These are phyloP conservation scores for Penicillium sumatraense DNA, from an alignment of 2,329 filamentous ascomycete genomes.

Conservation along the genomic window DNA sequence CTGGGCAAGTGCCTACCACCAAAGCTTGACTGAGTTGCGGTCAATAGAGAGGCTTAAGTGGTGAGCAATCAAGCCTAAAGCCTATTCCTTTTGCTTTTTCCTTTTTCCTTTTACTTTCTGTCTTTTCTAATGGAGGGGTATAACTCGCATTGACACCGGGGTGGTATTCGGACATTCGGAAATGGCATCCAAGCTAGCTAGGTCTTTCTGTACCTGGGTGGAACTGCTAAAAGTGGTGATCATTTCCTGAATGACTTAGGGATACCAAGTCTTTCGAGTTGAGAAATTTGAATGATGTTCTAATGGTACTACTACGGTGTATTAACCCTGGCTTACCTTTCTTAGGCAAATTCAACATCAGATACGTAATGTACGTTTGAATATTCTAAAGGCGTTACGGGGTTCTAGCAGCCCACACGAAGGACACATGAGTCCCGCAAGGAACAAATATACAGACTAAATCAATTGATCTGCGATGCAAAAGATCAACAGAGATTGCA, in stretches of 20 bases:
- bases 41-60: conserved; percentile 49
- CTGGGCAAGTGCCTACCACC: conserved; percentile 67
- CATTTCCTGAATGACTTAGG: neutral
- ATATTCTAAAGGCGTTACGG: too few relatives aligned
- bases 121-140: neutral
- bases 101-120: too few relatives aligned
- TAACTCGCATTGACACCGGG: neutral
- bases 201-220: neutral
- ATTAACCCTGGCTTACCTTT: too few relatives aligned
- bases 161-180: neutral
- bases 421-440: too few relatives aligned
- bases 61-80: too few relatives aligned
- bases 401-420: too few relatives aligned
- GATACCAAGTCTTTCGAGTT: neutral
- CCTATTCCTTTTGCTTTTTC: neutral
- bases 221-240: neutral
- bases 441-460: too few relatives aligned
- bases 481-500: neutral
- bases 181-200: neutral
- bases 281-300: too few relatives aligned
- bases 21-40: conserved; percentile 54
- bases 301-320: too few relatives aligned
- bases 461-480: too few relatives aligned
- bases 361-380: too few relatives aligned
- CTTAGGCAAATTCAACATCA: too few relatives aligned